Evolutionary conservation across 2,329 filamentous ascomycete genomes (phyloP), one percentile per base, ranked within the genome.

Genomic region (Blastomyces parvus): DNA sequence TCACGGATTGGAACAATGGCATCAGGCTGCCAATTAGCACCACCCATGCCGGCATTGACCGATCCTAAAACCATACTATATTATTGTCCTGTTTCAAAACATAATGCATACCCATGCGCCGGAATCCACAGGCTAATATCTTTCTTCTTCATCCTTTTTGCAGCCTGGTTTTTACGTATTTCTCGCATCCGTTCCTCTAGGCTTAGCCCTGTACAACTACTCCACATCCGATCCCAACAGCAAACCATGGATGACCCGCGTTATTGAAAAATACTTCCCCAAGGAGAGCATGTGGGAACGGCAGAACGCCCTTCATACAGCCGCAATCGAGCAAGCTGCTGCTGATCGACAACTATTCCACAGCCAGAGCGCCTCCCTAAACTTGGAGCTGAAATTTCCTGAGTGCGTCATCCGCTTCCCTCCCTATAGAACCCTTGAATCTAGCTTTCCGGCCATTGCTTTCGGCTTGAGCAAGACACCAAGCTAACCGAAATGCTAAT

Each of bases 311-410:
- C 70, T 87, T 60, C 86, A 87, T 74, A 84, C 83, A 13, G 77
- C 79, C 64, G 81, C 83, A 67, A 76, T 87, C 66, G 84, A 88
- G 77, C 82, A 84, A 75, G 86, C 85, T 30, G 86, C 83, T 44
- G 76, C 79, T 60, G 86, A 89, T 72, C 78, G 83, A 65, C 83
- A 86, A 67, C 72, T 88, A 67, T 87, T 87, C 72, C 77, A 80
- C 38, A 78, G 75, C 64, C 74, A 75, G 63, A 69, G 68, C 36
- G 70, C 70, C 25, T 70, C 75, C 27, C 75, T 79, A 67, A 78
- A 75, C 62, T 76, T 85, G 55, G 79, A 84, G 25, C 73, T 88
- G 73, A 83, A 76, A 71, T 85, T 83, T 69, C 85, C 83, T 42
- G 86, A 89, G 86, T 89, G 82, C 66, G 86, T 83, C 62, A 50